Evolutionary conservation across 225 moss, liverwort and hornwort genomes (phyloP).

Genomic region (Antitrichia curtipendula): DNA sequence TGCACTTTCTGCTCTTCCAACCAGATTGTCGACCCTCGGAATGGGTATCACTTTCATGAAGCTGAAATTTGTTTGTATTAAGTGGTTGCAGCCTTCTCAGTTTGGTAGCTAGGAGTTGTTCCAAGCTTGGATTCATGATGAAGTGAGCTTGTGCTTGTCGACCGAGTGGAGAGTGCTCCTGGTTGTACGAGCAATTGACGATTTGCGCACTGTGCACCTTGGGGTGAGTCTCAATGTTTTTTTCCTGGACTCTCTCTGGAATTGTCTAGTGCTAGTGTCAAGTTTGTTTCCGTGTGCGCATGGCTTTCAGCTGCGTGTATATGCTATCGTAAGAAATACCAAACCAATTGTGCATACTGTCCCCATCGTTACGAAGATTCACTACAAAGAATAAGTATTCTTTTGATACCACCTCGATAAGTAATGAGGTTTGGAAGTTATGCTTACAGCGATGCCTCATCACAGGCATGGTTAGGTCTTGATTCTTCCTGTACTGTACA

Average conservation of each 20-base stretch:
- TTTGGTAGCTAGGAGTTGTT: neutral
- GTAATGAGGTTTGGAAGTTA: neutral
- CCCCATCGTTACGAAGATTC: neutral
- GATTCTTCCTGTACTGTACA: neutral
- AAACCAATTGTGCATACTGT: neutral
- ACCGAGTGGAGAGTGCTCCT: neutral
- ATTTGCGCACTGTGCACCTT: too few species aligned
- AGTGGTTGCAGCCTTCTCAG: neutral
- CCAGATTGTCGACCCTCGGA: neutral
- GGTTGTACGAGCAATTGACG: neutral
- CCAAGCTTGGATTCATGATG: neutral
- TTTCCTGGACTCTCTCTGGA: neutral
- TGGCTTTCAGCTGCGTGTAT: neutral
- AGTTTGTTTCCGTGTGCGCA: neutral
- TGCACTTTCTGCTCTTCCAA: neutral
- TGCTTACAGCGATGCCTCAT: neutral
- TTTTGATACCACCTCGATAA: neutral
- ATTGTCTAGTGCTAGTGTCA: neutral
- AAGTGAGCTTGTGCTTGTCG: neutral
- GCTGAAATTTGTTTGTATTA: neutral
- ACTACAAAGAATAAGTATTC: neutral
- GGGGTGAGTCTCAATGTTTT: neutral
- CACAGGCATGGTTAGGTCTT: neutral
- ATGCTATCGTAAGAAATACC: neutral
- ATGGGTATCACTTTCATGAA: neutral